Conservation (phyloP, 2,329 filamentous ascomycete genomes). For the Acephala macrosclerotiorum region DNA sequence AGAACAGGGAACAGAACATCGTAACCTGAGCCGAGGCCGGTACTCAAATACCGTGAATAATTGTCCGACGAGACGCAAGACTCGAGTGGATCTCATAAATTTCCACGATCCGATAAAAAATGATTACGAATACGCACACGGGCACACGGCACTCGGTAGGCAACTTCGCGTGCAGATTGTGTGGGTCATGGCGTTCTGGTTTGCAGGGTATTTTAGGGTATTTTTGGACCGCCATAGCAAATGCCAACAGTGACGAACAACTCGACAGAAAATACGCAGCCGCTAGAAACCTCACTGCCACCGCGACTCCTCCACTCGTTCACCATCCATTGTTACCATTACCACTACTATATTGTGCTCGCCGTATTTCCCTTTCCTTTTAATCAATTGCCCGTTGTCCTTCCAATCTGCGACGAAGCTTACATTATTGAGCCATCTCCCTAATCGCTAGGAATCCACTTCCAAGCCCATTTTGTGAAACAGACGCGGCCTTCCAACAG, state of each 20-base stretch:
- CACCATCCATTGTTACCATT: neutral
- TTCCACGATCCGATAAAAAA: neutral
- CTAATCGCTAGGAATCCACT: constrained; percentile 22
- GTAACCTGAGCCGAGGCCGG: neutral
- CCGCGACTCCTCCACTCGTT: neutral
- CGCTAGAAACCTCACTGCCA: neutral
- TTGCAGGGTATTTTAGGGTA: constrained; percentile 3
- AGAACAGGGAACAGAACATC: neutral
- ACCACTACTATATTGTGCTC: neutral
- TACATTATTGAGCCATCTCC: constrained; percentile 20
- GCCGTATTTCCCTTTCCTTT: constrained; percentile 8
- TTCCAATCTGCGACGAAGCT: constrained; percentile 20
- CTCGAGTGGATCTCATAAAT: neutral
- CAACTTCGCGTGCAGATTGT: constrained; percentile 10
- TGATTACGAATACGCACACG: neutral
- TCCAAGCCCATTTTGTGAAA: constrained; percentile 22
- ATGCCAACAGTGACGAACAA: neutral
- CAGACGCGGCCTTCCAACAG: constrained; percentile 21
- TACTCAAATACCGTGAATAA: neutral
- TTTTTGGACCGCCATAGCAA: neutral
- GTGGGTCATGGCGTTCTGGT: neutral
- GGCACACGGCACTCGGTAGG: neutral
- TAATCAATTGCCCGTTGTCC: neutral
- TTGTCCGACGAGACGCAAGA: neutral
- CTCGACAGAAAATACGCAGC: neutral